Evolutionary conservation across 768 basidiomycete genomes (phyloP).

Genomic region (Lactarius akahatsu): DNA sequence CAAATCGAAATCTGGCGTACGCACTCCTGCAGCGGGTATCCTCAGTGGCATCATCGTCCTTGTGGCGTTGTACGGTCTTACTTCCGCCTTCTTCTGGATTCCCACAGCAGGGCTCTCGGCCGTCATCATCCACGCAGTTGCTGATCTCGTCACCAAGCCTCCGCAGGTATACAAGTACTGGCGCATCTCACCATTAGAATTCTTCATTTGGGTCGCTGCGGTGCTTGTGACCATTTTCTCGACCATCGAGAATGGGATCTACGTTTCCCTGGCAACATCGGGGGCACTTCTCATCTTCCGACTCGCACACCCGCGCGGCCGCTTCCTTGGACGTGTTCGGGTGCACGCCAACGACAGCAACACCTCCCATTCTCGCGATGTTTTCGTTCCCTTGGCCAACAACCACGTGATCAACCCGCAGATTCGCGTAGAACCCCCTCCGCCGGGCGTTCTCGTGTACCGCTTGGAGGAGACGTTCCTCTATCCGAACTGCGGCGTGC

Average conservation of each 20-base stretch:
- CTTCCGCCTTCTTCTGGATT: constrained; percentile 90
- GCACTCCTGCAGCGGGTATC: constrained; percentile 89
- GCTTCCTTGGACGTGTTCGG: constrained; percentile 86
- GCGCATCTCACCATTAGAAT: constrained; percentile 92
- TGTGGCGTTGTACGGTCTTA: constrained; percentile 92
- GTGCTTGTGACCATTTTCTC: constrained; percentile 90
- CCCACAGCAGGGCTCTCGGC: constrained; percentile 82
- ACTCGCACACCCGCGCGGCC: constrained; percentile 81
- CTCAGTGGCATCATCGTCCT: constrained; percentile 85
- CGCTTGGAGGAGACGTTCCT: constrained; percentile 89
- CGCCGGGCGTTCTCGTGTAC: constrained; percentile 88
- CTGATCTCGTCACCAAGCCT: constrained; percentile 84
- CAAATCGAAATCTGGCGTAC: constrained; percentile 95
- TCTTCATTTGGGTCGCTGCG: constrained; percentile 82
- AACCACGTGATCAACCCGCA: constrained; percentile 62
- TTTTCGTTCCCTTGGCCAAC: constrained; percentile 76
- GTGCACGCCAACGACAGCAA: constrained; percentile 43
- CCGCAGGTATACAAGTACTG: constrained; percentile 84
- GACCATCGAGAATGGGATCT: constrained; percentile 92
- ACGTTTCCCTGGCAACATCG: constrained; percentile 80
- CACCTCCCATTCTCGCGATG: constrained; percentile 53
- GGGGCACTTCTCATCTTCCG: constrained; percentile 79
- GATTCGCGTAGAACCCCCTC: constrained; percentile 71
- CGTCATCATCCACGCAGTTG: constrained; percentile 92
- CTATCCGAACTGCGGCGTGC: constrained; percentile 71